Base-by-base conservation (phyloP, 179 eudicot genomes). In the Amaranthus tricolor region DNA sequence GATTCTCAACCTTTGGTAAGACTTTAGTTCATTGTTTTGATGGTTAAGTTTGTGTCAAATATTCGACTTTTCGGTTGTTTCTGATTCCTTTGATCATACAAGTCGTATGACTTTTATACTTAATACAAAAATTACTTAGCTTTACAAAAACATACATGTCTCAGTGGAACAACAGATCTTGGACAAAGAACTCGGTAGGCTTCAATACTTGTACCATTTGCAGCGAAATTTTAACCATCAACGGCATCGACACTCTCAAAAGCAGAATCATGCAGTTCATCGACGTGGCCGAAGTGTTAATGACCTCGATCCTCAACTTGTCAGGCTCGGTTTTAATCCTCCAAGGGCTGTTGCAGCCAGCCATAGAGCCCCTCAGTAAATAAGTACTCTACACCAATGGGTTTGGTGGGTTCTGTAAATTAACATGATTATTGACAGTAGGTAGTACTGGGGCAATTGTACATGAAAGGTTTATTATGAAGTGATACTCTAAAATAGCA, bases 131-230 rank as follows among this genome's bases (percentile, higher is more conserved):
- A 20, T 16, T 40, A 47, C 16, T 19, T 57, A 24, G 16, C 60
- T 71, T 19, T 68, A 40, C 55, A 20, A 47, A 20, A 63, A 48
- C 43, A 47, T 17, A 52, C 51, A 14, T 77, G 48, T 70, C 59
- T n/a, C 89, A 94, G 97, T 89, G 90, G 97, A 94, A 84, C 98
- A 92, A 74, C 94, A 90, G 31, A 82, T 94, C 64, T 61, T 94
- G 54, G 96, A 90, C 83, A 84, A 90, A 74, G 98, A 93, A 80
- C 76, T 88, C 8, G 87, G 66, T 53, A 88, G 98, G 85, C 88
- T 93, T 71, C 91, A 89, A 68, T 62, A 85, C 45, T 21, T 89
- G 72, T 83, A 85, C 79, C 90, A 89, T 59, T 62, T 84, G 43
- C 93, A 88, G 73, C 49, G 19, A 31, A 82, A 79, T 69, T 20